Conservation (phyloP, 1,139 yeast genomes). For the Blastobotrys aristatus region DNA sequence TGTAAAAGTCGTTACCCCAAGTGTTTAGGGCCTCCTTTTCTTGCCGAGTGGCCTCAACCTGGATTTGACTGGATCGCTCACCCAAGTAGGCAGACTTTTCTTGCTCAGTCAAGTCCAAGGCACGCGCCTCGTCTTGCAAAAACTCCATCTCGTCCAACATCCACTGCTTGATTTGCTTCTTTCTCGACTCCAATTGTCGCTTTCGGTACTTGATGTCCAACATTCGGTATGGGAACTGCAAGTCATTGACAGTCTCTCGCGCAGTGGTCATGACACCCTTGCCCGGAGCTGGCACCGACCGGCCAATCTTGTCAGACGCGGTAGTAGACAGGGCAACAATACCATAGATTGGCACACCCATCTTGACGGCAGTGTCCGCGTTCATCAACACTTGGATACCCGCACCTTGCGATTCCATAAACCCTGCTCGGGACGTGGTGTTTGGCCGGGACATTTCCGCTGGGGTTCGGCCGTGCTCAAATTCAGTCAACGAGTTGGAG, state of each 20-base stretch:
- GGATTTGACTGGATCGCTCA: slow-evolving; percentile 85
- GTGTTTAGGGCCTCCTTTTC: slow-evolving; percentile 82
- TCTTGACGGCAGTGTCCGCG: slow-evolving; percentile 86
- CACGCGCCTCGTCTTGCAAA: slow-evolving; percentile 65
- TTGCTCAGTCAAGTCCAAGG: slow-evolving; percentile 40
- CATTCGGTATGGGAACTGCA: slow-evolving; percentile 76
- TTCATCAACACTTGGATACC: slow-evolving; percentile 97
- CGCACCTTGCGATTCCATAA: slow-evolving; percentile 99
- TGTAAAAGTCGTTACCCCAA: slow-evolving; percentile 95
- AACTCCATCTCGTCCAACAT: slow-evolving; percentile 72
- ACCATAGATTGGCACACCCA: slow-evolving; percentile 99
- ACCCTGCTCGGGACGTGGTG: slow-evolving; percentile 92
- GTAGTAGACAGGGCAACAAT: slow-evolving; percentile 91
- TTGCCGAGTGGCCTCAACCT: slow-evolving; percentile 81
- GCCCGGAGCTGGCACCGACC: slow-evolving; percentile 99
- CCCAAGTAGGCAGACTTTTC: slow-evolving; percentile 48
- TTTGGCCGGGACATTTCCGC: slow-evolving; percentile 98
- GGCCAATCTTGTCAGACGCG: slow-evolving; percentile 97
- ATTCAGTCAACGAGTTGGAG: slow-evolving; percentile 78
- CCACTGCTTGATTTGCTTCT: slow-evolving; percentile 76
- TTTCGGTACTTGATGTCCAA: slow-evolving; percentile 90
- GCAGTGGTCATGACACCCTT: slow-evolving; percentile 98
- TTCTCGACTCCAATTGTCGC: slow-evolving; percentile 81
- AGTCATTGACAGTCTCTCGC: slow-evolving; percentile 80
- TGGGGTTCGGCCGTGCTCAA: slow-evolving; percentile 96